Evolutionary conservation across 2,329 filamentous ascomycete species (phyloP), one percentile per base, ranked within the genome.

Genomic region (Fusarium caatingaense): DNA sequence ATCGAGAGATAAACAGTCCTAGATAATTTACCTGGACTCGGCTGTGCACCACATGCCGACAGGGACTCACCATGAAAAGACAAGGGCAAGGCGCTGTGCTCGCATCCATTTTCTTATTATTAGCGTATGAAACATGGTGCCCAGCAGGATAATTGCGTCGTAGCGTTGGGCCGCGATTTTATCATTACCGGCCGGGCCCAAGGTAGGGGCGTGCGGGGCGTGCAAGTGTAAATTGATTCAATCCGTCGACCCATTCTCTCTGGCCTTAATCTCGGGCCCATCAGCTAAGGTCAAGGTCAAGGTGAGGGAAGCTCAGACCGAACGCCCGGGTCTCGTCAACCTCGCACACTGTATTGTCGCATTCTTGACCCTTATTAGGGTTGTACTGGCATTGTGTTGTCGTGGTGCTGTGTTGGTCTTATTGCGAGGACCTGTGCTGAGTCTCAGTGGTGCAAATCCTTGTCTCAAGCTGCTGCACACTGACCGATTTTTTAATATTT

Each of bases 41-140:
- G 70, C 70, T 72, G 68, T 72, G 71, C 49, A 69, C 66, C 64
- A 60, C 71, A 74, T 72, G 63, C 56, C 68, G 61, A 59, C 66
- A 73, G 60, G 68, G 72, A 72, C 56, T 68, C 46, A 57, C 59
- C 48, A 56, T 67, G 44, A 60, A 40, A 67, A 65, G 53, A 61
- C 70, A 73, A 65, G 68, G 70, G 66, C 56, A 54, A 63, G 61
- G 60, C 58, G 50, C 50, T 49, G 60, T 42, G 57, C 50, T 56
- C 50, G 48, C 40, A 55, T 46, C 57, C 64, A 58, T 68, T 73
- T 72, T 65, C 59, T 71, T 64, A 60, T 71, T 71, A 71, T 73
- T 73, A 73, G 72, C 66, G 65, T 74, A 71, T 69, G 72, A 74
- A 74, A 74, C 72, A 74, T 69, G 72, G 68, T 72, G 72, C 68